Evolutionary conservation across 177 flowering plant genomes (phyloP), one percentile per base, ranked within the genome.

Genomic region (Tripterygium wilfordii): DNA sequence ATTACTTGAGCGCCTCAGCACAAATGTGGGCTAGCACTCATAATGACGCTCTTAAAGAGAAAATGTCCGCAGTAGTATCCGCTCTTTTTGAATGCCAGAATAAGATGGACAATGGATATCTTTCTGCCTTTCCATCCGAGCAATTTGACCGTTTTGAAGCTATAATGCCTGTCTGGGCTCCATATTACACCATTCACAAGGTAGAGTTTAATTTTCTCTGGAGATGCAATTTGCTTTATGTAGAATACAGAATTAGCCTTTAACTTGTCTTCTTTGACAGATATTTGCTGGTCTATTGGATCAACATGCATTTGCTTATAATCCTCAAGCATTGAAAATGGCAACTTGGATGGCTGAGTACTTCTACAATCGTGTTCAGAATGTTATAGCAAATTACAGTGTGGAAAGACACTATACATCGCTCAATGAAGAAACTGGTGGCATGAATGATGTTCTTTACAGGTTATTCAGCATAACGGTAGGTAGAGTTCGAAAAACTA

Each of bases 141-240:
- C 17, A 25, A 0, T 89, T 85, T 43, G 92, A 89, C 31, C 74
- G 77, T 14, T 62, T 85, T 57, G 95, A 89, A 69, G 82, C 88
- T 52, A 36, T 81, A 22, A 18, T 69, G 51, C 69, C 71, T 17
- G 85, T 85, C 1, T 83, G 95, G 97, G 97, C 97, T 48, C 92
- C 97, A 20, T 85, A 85, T 50, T 85, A 85, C 66, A 83, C 97
- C 26, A 85, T 89, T 56, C 97, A 89, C 78, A 89, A 89, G 91
- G 95, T 85, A 65, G 8, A 42, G 0, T 15, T 16, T 19, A n/a
- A 20, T 2, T 26, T 21, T 12, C 26, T 20, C 16, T 6, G 28
- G 14, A 19, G 19, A 29, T 16, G 45, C 28, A 44, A 17, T 24
- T 32, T 35, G 25, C 13, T 9, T 3, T 6, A 19, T 2, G 4